Conservation (phyloP, 2,329 filamentous ascomycete species). For the Stagonosporopsis vannaccii region DNA sequence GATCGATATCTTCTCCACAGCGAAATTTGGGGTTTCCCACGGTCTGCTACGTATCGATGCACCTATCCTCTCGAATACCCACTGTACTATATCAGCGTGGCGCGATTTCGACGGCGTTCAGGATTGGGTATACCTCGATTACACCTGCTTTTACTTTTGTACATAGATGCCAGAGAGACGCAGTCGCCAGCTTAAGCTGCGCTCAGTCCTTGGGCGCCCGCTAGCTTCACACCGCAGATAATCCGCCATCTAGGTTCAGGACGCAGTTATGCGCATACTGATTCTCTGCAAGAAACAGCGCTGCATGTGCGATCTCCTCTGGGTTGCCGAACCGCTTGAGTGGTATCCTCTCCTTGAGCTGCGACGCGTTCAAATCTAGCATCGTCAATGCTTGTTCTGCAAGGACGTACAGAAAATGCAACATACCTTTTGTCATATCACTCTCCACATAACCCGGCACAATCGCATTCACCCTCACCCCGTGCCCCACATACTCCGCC, state of each 20-base stretch:
- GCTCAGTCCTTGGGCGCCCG: not conserved
- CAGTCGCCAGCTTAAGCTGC: not conserved
- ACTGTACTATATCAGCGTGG: conserved; percentile 25
- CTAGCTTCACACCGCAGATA: conserved; percentile 65
- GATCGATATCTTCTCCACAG: too few species aligned
- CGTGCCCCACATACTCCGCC: conserved; percentile 65
- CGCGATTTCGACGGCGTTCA: conserved; percentile 22
- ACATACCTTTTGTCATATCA: conserved; percentile 74
- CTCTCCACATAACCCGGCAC: conserved; percentile 85
- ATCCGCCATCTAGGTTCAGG: conserved; percentile 83
- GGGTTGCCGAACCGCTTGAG: conserved; percentile 69
- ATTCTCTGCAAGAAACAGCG: conserved; percentile 78
- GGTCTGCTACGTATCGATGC: conserved; percentile 3
- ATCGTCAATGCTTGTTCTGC: not conserved
- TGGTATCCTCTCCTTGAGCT: conserved; percentile 64
- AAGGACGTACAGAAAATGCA: not conserved
- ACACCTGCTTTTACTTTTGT: conserved; percentile 8
- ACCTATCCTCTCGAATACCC: not conserved
- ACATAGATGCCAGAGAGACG: conserved; percentile 2
- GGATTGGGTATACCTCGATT: conserved; percentile 22
- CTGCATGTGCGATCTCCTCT: conserved; percentile 82
- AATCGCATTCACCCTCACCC: conserved; percentile 79
- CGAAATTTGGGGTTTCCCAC: not conserved
- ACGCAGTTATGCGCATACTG: conserved; percentile 87
- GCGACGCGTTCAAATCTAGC: conserved; percentile 47